phyloP scores from a whole-genome alignment of 2,329 filamentous ascomycete genomes.

The Diaporthe batatas region DNA sequence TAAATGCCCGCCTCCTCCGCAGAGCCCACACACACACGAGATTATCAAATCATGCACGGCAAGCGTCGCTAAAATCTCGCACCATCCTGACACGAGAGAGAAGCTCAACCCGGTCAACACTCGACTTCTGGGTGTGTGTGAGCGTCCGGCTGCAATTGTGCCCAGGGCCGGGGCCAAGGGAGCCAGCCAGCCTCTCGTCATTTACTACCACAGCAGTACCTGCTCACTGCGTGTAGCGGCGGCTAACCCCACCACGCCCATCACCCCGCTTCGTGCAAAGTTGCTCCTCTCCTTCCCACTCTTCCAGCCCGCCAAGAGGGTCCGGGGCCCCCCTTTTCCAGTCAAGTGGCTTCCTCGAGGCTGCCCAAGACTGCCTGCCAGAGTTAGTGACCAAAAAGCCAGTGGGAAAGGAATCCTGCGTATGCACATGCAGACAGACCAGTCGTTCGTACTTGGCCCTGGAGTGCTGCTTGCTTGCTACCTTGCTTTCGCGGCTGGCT shows the following conservation, averaged over 20 bases:
- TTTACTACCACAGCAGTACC: not conserved
- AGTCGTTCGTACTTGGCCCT: not conserved
- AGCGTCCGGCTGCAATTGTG: constrained; percentile 2
- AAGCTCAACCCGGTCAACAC: not conserved
- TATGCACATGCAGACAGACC: constrained; percentile 23
- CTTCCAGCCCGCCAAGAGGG: constrained; percentile 26
- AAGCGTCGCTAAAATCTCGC: not conserved
- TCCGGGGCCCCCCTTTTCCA: constrained; percentile 20
- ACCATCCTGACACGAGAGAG: constrained; percentile 4
- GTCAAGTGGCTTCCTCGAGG: constrained; percentile 34
- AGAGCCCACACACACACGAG: not conserved
- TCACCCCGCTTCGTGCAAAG: constrained; percentile 37
- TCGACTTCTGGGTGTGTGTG: constrained; percentile 16
- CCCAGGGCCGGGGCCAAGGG: constrained; percentile 25
- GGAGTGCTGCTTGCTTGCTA: not conserved
- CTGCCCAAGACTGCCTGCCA: constrained; percentile 16
- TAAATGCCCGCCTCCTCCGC: constrained; percentile 9
- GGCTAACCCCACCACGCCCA: constrained; percentile 33
- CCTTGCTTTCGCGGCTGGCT: constrained; percentile 7
- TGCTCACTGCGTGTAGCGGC: constrained; percentile 5
- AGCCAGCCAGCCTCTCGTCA: constrained; percentile 23
- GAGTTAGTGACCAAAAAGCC: constrained; percentile 25
- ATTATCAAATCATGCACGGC: constrained; percentile 13
- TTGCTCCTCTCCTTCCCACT: constrained; percentile 31
- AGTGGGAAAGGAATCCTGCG: constrained; percentile 22